Base-by-base conservation (phyloP, 1,139 yeast species). In the Entelexis paramagnoliae region DNA sequence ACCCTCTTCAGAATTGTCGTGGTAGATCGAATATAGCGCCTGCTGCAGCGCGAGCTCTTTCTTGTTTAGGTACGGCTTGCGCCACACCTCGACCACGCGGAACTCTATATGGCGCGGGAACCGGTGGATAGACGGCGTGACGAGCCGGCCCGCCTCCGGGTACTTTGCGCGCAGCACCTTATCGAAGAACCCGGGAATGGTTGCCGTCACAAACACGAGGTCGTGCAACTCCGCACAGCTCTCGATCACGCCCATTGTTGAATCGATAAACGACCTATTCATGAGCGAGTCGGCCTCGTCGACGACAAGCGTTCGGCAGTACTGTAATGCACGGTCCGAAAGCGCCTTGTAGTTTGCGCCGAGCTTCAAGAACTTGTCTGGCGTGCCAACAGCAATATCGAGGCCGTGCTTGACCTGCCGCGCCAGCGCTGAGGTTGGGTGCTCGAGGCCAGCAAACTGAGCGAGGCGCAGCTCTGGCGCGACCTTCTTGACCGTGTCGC, bases 261-360 rank as follows among this genome's bases (percentile, higher is more conserved):
- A 81, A 35, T 76, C 76, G 16, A 80, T 69, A 77, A 91, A 89
- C 0, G 95, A 83, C 51, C 79, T 77, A 63, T 89, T 96, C 80
- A 91, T 76, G 51, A 91, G 70, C 0, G 96, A 85, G 66, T 91
- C 98, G 0, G 98, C 97, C 66, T 91, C 98, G 65, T 91, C 98
- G n/a, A 84, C 76, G 3, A 85, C 89, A 51, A 85, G 72, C 60
- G 76, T 82, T 29, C 76, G 73, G 50, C 71, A 67, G 30, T 58
- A 55, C 28, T 60, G 57, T 16, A 68, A 53, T 19, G 61, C 63
- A 7, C 61, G 60, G 30, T 56, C 57, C 28, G 57, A 38, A 20
- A 58, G 46, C 6, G 55, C 51, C 16, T 54, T 44, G n/a, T 57
- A 51, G 24, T 51, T 54, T 35, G 55, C 52, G n/a, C 50, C 54